These are phyloP conservation scores for Pseudonitzschia multiseries DNA, from an alignment of 108 stramenopile genomes.

Conservation along the genomic window DNA sequence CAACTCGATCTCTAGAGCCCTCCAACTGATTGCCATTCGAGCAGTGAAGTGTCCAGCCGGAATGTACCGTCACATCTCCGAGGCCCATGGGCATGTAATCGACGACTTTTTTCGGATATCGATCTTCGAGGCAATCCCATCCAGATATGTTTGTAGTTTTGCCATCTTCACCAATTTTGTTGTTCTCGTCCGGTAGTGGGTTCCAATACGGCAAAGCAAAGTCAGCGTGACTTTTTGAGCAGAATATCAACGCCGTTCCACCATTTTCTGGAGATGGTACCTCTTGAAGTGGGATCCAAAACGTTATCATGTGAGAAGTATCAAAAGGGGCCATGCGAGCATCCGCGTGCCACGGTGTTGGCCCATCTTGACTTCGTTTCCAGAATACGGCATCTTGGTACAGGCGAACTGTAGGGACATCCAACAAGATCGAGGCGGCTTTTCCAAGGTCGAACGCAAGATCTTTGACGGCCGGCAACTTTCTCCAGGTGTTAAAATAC, in stretches of 20 bases:
- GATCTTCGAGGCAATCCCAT: conserved; percentile 62
- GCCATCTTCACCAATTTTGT: background rate
- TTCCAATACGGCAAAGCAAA: conserved; percentile 88
- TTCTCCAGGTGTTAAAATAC: conserved; percentile 81
- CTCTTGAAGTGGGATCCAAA: conserved; percentile 81
- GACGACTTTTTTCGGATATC: conserved; percentile 44
- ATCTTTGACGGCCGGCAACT: conserved; percentile 41
- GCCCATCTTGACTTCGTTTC: conserved; percentile 74
- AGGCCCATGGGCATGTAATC: conserved; percentile 77
- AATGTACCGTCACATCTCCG: conserved; percentile 79
- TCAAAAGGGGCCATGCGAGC: conserved; percentile 88
- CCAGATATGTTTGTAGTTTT: background rate
- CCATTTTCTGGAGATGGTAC: conserved; percentile 45
- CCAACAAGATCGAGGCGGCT: conserved; percentile 62
- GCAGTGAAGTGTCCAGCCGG: conserved; percentile 86
- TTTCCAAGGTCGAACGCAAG: conserved; percentile 46
- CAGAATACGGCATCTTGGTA: conserved; percentile 87
- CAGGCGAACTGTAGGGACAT: conserved; percentile 65
- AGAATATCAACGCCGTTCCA: conserved; percentile 72
- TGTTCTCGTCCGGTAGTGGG: conserved; percentile 41
- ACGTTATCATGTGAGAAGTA: conserved; percentile 78
- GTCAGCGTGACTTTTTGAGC: conserved; percentile 72
- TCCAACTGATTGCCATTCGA: conserved; percentile 49
- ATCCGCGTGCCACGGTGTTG: conserved; percentile 88
- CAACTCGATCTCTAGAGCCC: conserved; percentile 58